Base-by-base conservation (phyloP, 148 eudicot species). In the Pouteria glomerata region DNA sequence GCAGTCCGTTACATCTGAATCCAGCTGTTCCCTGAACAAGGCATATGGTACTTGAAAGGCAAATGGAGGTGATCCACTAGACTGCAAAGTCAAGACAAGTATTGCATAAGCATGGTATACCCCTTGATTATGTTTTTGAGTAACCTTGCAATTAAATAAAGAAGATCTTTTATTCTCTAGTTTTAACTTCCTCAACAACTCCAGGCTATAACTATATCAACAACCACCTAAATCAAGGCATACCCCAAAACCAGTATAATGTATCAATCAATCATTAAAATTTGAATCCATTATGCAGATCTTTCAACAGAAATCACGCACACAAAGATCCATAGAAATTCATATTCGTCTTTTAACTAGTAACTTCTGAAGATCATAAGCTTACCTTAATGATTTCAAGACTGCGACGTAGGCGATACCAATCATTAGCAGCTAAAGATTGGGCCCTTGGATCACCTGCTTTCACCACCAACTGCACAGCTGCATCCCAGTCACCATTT, bases 361-460 rank as follows among this genome's bases (percentile, higher is more conserved):
- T 48, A 8, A 48, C 53, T 48, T 1, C 39, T 33, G 26, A 66
- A 29, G 6, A 48, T 4, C 18, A 30, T 1, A 24, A 47, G 16
- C 62, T 45, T 57, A 90, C 98, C 94, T 88, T 90, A 65, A 93
- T 81, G 34, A 93, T 88, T 80, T 93, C 98, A 72, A 93, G 87
- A 73, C 90, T 88, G 66, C 98, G 91, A 53, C 90, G 93, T 41
- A 93, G 71, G 16, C 98, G 90, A 73, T 93, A 93, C 98, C 98
- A 93, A 81, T 93, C 88, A 82, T 91, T 94, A 71, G 87, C 81
- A 31, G 96, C 83, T 39, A 88, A 75, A 81, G 87, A 79, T 50
- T 59, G 82, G 72, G 95, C 97, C 74, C 69, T 85, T 35, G 82
- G 88, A 78, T 89, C 97, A 73, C 98, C 98, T 55, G 93, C 88